Evolutionary conservation across 2,329 filamentous ascomycete genomes (phyloP).

Genomic region (Bipolaris gigantea): DNA sequence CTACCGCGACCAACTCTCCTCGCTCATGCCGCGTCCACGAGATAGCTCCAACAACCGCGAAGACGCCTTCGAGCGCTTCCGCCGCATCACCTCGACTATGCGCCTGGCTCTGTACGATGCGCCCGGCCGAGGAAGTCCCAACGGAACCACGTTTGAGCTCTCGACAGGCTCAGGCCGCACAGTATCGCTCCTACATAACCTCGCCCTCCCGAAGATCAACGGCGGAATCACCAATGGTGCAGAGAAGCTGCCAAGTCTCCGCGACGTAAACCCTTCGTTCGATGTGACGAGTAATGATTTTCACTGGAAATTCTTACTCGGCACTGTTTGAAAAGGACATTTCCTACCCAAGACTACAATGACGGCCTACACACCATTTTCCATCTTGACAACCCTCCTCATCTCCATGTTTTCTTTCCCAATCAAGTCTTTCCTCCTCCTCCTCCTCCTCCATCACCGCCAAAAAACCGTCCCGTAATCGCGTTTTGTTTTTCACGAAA

Average conservation of each 20-base stretch:
- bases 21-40: constrained; percentile 35
- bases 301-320: constrained; percentile 41
- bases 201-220: constrained; percentile 35
- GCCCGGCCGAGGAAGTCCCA: constrained; percentile 32
- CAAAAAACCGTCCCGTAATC: too few relatives aligned
- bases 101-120: constrained; percentile 28
- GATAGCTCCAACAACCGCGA: constrained; percentile 29
- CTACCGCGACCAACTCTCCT: constrained; percentile 37
- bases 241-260: constrained; percentile 32
- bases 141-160: constrained; percentile 40
- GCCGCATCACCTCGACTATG: constrained; percentile 40
- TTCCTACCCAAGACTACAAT: too few relatives aligned
- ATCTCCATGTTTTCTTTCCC: too few relatives aligned
- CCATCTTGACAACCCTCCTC: too few relatives aligned
- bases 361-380: too few relatives aligned
- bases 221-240: constrained; percentile 27
- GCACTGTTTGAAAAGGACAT: constrained; percentile 29
- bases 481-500: too few relatives aligned
- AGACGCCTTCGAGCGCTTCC: constrained; percentile 39
- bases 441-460: too few relatives aligned
- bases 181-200: constrained; percentile 38
- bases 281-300: constrained; percentile 39
- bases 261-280: constrained; percentile 33
- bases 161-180: constrained; percentile 39
- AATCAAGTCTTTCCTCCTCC: too few relatives aligned